phyloP scores from a whole-genome alignment of 495 filamentous ascomycete species.

The Pyrenopolyporus hunteri region DNA sequence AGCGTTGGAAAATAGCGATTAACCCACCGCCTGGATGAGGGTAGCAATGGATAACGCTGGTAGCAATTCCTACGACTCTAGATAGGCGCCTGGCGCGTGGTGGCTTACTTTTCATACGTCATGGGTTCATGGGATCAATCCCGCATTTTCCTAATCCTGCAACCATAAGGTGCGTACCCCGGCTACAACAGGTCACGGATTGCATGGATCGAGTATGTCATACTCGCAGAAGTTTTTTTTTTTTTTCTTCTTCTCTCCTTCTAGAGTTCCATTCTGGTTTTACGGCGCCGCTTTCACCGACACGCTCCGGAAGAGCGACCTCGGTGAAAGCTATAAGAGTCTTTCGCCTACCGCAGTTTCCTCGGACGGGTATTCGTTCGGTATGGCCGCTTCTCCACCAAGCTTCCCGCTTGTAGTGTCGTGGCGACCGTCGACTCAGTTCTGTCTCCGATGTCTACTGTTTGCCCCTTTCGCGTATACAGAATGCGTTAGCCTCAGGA shows the following conservation, averaged over 20 bases:
- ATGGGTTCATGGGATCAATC: constrained; percentile 36
- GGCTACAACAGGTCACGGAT: constrained; percentile 28
- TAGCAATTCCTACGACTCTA: constrained; percentile 21
- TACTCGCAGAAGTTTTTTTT: constrained; percentile 11
- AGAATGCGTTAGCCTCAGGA: constrained; percentile 28
- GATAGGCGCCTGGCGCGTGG: constrained; percentile 22
- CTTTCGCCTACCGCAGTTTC: constrained; percentile 34
- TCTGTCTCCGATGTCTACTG: constrained; percentile 29
- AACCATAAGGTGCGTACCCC: constrained; percentile 10
- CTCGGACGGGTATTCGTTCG: constrained; percentile 39
- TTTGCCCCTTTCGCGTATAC: constrained; percentile 27
- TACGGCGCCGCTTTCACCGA: constrained; percentile 38
- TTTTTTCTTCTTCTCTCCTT: background rate
- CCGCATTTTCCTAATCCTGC: constrained; percentile 34
- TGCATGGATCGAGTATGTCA: constrained; percentile 17
- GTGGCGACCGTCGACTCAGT: constrained; percentile 35
- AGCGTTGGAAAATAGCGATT: constrained; percentile 9
- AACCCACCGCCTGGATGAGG: constrained; percentile 21
- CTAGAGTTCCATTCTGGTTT: background rate
- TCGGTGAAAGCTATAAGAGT: constrained; percentile 30
- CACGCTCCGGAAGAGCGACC: constrained; percentile 29
- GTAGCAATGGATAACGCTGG: constrained; percentile 21
- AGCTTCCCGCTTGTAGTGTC: constrained; percentile 33
- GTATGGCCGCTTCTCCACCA: constrained; percentile 42
- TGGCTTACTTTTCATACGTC: constrained; percentile 41